These are phyloP conservation scores for Tolypocladium amazonense DNA, from an alignment of 2,329 filamentous ascomycete genomes.

Conservation along the genomic window DNA sequence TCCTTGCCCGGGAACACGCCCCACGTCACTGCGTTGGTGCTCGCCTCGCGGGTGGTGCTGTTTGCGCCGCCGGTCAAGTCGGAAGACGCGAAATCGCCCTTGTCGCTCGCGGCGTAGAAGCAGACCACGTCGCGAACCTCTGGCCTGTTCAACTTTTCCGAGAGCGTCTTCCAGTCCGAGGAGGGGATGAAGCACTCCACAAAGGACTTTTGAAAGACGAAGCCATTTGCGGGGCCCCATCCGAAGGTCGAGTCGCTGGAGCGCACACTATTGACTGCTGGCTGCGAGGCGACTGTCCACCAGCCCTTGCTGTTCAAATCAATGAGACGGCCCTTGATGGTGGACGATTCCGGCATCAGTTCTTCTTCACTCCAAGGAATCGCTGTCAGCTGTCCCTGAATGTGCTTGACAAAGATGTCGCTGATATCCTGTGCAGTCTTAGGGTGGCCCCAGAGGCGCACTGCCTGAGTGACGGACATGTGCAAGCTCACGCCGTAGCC, in stretches of 20 bases:
- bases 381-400: slow-evolving; percentile 67
- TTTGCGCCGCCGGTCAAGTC: slow-evolving; percentile 33
- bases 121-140: slow-evolving; percentile 59
- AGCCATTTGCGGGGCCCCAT: slow-evolving; percentile 87
- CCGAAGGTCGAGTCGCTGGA: slow-evolving; percentile 74
- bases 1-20: slow-evolving; percentile 92
- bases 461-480: slow-evolving; percentile 74
- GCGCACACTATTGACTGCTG: slow-evolving; percentile 76
- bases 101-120: slow-evolving; percentile 76
- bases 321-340: slow-evolving; percentile 68
- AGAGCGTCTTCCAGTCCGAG: slow-evolving; percentile 59
- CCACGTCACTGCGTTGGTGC: slow-evolving; percentile 94
- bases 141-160: slow-evolving; percentile 46
- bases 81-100: slow-evolving; percentile 69
- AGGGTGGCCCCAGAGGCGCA: slow-evolving; percentile 77
- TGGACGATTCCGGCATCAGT: slow-evolving; percentile 70
- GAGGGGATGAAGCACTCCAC: slow-evolving; percentile 87
- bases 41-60: slow-evolving; percentile 28
- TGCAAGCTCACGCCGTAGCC: slow-evolving; percentile 97
- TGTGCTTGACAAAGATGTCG: slow-evolving; percentile 67
- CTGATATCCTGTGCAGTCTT: slow-evolving; percentile 61
- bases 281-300: slow-evolving; percentile 96
- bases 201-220: slow-evolving; percentile 97
- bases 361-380: slow-evolving; percentile 94
- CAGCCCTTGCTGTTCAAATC: slow-evolving; percentile 71